A percentile compares a stretch with the other conserved stretches of the same genome.
phyloP scores from a whole-genome alignment of 208 protist genomes.

The Naegleria gruberi region DNA sequence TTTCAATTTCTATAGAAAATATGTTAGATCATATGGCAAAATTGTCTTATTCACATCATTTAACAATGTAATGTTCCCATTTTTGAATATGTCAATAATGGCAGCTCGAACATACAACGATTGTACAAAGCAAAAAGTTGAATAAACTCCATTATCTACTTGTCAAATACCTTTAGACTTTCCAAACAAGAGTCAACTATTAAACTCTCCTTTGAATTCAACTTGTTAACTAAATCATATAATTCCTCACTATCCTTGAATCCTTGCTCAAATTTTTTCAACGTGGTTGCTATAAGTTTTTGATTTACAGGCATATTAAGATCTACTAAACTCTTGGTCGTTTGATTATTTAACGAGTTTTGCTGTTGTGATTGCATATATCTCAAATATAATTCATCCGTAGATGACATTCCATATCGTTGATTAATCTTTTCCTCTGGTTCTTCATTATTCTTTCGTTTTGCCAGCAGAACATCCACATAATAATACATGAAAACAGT shows the following conservation, averaged over 20 bases:
- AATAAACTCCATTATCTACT: neutral
- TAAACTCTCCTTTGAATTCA: neutral
- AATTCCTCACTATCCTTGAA: neutral
- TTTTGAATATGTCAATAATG: no score
- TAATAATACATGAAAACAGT: constrained; percentile 22
- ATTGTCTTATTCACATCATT: neutral
- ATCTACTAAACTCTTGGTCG: neutral
- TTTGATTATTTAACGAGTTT: neutral
- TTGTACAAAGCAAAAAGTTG: no score
- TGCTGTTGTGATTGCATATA: neutral
- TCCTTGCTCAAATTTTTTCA: neutral
- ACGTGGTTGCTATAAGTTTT: neutral
- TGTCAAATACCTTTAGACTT: neutral
- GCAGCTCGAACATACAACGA: no score
- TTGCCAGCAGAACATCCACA: neutral
- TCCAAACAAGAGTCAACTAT: neutral
- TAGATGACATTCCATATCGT: neutral
- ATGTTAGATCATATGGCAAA: neutral
- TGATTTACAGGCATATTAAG: neutral
- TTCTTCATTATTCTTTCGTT: neutral
- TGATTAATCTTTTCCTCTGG: neutral
- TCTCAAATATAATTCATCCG: neutral
- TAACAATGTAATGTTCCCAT: neutral
- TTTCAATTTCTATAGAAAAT: neutral
- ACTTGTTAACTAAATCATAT: neutral